Base-by-base conservation (phyloP, 73 alveolate species). In the Paramecium tetraurelia region DNA sequence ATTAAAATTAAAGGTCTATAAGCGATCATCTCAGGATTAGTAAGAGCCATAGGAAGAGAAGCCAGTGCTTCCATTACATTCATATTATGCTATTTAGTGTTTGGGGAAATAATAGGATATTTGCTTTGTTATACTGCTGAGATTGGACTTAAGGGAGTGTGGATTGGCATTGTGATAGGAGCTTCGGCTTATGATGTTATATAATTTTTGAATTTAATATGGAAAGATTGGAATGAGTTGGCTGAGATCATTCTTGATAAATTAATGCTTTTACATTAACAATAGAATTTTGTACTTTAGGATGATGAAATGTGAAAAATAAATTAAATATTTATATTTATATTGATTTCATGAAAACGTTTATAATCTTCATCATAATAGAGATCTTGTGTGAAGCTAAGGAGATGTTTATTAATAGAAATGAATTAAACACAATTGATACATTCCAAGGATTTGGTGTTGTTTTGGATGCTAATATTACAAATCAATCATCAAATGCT, bases 41-140 rank as follows among this genome's bases (percentile, higher is more conserved):
- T 68, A 31, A 68, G 84, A 68, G 84, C 84, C 8, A 68, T 68
- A 2, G 84, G 84, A 68, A 68, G 46, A 68, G 84, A 68, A 7
- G 84, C 84, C 4, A 31, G 40, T 12, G 84, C 84, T 68, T 68
- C 84, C 6, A 33, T 33, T 27, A 68, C 50, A 31, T 68, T 68
- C 12, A 68, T 68, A 7, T 27, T 68, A 31, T 68, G 84, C 11
- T 68, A 63, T 59, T 14, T 53, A 7, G 69, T 53, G 0, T 18
- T 53, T 0, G 69, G 69, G 7, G 69, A 53, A 53, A 18, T 53
- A 7, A 53, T 53, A 0, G 69, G 69, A 53, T 53, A 53, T 18
- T 5, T 53, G 12, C 33, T 53, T 18, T 53, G 69, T 53, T 53
- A 53, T 18, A 53, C 69, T 18, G 69, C 31, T 18, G 69, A 53